Base-by-base conservation (phyloP, 2,329 filamentous ascomycete species). In the Sphaerulina populicola region DNA sequence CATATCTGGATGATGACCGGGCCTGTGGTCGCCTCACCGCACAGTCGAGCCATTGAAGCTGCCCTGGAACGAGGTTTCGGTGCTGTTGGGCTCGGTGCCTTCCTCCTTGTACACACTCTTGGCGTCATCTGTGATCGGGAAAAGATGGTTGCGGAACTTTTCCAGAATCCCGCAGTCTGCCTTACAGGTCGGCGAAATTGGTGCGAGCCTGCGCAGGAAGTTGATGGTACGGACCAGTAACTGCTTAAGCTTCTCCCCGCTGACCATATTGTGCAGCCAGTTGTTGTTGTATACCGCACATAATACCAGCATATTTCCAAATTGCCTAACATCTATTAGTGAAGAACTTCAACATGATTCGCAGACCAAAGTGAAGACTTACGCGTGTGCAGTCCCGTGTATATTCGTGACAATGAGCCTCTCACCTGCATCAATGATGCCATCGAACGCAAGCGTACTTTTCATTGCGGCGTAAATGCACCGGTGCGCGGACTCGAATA, bases 321-420 rank as follows among this genome's bases (percentile, higher is more conserved):
- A 98, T 88, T 98, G 93, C 5, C 90, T 94, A 46, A 11, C 18
- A 50, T 50, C 50, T 35, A 54, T 70, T 57, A 69, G 64, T 44
- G 18, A 18, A 12, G 10, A 33, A 3, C n/a, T 33, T 2, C 2
- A n/a, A 10, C 14, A 29, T n/a, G 11, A 18, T 21, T n/a, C 6
- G 23, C 23, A 27, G 23, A 5, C 4, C 38, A 47, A 9, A 37
- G 42, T 42, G 43, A 42, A 11, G 30, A 81, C 88, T 80, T 86
- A 94, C 87, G 91, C 90, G 75, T 96, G 91, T 56, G 89, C 86
- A 14, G 91, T 97, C 47, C 91, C 90, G 69, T 95, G 94, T 21
- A 95, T 83, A 55, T 96, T 97, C n/a, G 91, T 97, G 49, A 97
- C 83, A 46, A 96, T 84, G 72, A 87, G 63, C 69, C 74, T 60